phyloP scores from a whole-genome alignment of 305 asterid species.

The Solanum hybrid region DNA sequence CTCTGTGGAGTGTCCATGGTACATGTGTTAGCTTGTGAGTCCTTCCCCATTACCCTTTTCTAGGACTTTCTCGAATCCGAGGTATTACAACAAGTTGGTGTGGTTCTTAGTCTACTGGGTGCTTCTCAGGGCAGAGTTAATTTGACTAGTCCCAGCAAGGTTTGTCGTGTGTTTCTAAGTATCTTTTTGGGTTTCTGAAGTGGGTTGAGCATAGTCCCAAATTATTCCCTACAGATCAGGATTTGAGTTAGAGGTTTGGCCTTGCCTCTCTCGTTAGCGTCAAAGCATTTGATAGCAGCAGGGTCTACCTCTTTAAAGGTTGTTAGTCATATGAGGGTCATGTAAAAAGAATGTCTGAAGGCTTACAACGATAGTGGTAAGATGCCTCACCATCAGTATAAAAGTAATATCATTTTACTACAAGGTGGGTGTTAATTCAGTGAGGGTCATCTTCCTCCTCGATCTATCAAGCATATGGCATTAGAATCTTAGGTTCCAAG shows the following conservation, averaged over 20 bases:
- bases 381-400: neutral
- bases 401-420: neutral
- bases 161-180: too few species aligned
- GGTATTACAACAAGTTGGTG: too few species aligned
- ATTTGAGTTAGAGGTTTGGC: neutral
- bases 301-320: neutral
- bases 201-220: too few species aligned
- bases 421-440: neutral
- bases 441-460: neutral
- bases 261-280: neutral
- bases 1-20: too few species aligned
- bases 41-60: too few species aligned
- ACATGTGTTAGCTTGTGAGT: too few species aligned
- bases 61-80: too few species aligned
- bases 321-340: neutral
- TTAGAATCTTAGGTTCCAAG: neutral
- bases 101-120: neutral
- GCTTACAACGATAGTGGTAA: neutral
- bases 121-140: neutral
- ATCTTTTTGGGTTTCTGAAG: accelerated
- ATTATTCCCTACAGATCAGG: too few species aligned
- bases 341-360: neutral
- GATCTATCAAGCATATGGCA: too few species aligned
- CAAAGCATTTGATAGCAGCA: neutral
- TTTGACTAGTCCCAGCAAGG: too few species aligned